phyloP scores from a whole-genome alignment of 176 grass and related monocot species.

The Puccinellia tenuiflora region DNA sequence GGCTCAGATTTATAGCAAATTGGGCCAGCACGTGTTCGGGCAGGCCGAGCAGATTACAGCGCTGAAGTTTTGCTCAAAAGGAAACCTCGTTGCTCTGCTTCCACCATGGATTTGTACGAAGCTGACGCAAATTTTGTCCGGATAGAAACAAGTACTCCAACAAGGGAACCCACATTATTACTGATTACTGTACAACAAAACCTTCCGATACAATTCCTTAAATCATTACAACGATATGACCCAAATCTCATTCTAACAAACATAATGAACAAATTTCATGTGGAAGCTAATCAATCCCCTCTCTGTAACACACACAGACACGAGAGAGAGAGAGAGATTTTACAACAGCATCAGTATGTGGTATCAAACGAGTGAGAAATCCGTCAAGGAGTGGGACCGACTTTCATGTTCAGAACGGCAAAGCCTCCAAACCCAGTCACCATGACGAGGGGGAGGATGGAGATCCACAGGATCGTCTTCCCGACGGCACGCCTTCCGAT shows the following conservation, averaged over 20 bases:
- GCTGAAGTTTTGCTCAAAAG: too few relatives aligned
- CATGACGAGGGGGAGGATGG: neutral
- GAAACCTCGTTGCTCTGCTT: too few relatives aligned
- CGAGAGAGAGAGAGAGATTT: too few relatives aligned
- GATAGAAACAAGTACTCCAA: too few relatives aligned
- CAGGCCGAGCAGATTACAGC: neutral
- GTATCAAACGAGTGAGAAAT: neutral
- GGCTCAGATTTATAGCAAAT: neutral
- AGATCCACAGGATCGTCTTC: neutral
- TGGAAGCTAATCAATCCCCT: neutral
- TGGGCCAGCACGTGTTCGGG: neutral
- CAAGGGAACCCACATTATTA: neutral
- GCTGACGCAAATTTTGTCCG: neutral
- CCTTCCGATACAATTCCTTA: too few relatives aligned
- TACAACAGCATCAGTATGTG: neutral
- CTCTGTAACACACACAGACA: neutral
- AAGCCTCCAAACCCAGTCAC: neutral
- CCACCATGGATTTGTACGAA: neutral
- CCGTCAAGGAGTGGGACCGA: neutral
- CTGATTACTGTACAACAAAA: too few relatives aligned
- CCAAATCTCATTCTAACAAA: neutral
- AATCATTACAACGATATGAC: too few relatives aligned
- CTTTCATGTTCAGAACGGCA: neutral
- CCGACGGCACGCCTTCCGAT: neutral
- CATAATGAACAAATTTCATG: neutral